Percentiles rank a stretch among this genome's conserved stretches.
Evolutionary conservation across 495 filamentous ascomycete genomes (phyloP).

Genomic region (Aspergillus carlsbadensis): DNA sequence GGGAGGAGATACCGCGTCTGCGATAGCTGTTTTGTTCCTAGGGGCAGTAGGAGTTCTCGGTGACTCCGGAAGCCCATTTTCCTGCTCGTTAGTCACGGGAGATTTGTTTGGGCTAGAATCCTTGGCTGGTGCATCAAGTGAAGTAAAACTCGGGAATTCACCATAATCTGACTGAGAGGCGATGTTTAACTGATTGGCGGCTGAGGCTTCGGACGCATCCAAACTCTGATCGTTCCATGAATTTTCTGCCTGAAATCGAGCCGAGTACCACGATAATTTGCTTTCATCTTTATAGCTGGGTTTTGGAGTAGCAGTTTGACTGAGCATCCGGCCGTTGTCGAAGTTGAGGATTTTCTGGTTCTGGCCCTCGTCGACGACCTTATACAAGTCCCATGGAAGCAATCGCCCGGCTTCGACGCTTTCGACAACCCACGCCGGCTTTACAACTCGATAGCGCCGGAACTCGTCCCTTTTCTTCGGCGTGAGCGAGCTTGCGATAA

Average conservation of each 20-base stretch:
- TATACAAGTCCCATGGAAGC: conserved; percentile 80
- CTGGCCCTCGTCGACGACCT: conserved; percentile 75
- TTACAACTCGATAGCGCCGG: conserved; percentile 81
- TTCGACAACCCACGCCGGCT: conserved; percentile 94
- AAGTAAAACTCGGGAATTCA: conserved; percentile 43
- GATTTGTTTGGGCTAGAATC: not conserved
- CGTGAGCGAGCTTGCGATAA: conserved; percentile 85
- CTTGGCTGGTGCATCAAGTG: conserved; percentile 20
- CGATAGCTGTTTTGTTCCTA: not conserved
- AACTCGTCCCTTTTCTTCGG: conserved; percentile 92
- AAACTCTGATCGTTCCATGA: not conserved
- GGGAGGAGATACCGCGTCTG: conserved; percentile 1
- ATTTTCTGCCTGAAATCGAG: conserved; percentile 51
- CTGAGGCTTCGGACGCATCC: not conserved
- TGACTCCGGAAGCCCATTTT: not conserved
- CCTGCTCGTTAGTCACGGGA: not conserved
- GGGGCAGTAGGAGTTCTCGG: not conserved
- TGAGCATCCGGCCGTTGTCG: conserved; percentile 65
- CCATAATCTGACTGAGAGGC: conserved; percentile 44
- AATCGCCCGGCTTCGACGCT: conserved; percentile 77
- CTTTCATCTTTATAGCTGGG: conserved; percentile 73
- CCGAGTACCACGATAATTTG: conserved; percentile 73
- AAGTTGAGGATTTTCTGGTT: conserved; percentile 79
- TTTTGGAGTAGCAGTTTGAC: conserved; percentile 56
- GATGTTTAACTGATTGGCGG: not conserved